Base-by-base conservation (phyloP, 257 asterid genomes). In the Ajuga chamaepitys region DNA sequence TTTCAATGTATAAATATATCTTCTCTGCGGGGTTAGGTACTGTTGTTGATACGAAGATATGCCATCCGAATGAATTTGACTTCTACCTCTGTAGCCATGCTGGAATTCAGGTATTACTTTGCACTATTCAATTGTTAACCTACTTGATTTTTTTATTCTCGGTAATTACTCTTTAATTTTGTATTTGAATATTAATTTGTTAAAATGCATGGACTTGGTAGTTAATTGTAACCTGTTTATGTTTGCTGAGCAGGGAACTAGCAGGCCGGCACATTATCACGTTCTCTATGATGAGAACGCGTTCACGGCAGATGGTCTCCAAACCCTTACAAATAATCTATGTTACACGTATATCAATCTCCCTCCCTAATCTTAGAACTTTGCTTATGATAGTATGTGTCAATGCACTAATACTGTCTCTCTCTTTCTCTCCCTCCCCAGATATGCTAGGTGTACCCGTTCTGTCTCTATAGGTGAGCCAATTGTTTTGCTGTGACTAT, bases 11-110 rank as follows among this genome's bases (percentile, higher is more conserved):
- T 61, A 25, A 25, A 4, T 7, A 16, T 10, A 5, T 55, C 1
- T 1, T 45, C 7, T 21, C 26, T 25, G 38, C 20, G 21, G n/a
- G 24, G 30, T 22, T 74, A 92, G 97, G 98, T 42, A 92, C 98
- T 1, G 93, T 92, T 0, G 91, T 92, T 0, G 98, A 87, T 47
- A 87, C 94, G 1, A 60, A 35, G 9, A 92, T 92, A 9, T 89
- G 98, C 68, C 98, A 89, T 54, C 97, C 97, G 0, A 73, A 59
- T 7, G 91, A 89, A 42, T 89, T 87, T 13, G 98, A 93, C 14
- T 93, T 93, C 17, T 93, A 78, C 69, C 81, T 92, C 0, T 85
- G 95, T 9, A 92, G 98, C 72, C 98, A 92, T 58, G 87, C 94
- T 0, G 95, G 97, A 4, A 89, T 89, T 25, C 84, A 92, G 91